Evolutionary conservation across 2,329 filamentous ascomycete genomes (phyloP), one percentile per base, ranked within the genome.

Genomic region (Monosporascus sp.): DNA sequence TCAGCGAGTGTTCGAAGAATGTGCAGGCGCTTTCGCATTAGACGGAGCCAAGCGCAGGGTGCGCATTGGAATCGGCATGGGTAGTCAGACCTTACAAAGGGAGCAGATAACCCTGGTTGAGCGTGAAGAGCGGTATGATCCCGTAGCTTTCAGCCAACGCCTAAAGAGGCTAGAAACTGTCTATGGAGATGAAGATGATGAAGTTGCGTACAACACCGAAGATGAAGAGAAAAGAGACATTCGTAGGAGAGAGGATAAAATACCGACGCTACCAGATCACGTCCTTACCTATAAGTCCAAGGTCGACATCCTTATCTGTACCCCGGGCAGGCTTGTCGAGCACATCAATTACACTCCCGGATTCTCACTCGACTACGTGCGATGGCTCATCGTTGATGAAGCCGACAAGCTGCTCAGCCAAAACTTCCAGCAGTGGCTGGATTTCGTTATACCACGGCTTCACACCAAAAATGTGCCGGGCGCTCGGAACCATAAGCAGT

Each of bases 351-450:
- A 86, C 55, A 97, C 93, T 0, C 82, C 84, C 3, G 91, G 91
- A 0, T 97, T 97, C 68, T 82, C 79, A 0, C 76, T 97, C 22
- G 82, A 88, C 53, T 80, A 88, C 65, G 77, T 97, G 5, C 83
- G 89, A 56, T 97, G 92, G 91, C 77, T 97, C 0, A 83, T 97
- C 3, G 88, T 97, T 46, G 93, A 97, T 63, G 93, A 97, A 72
- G 94, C 93, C 11, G 93, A 97, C 70, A 91, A 94, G 66, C 76
- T 97, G 14, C 80, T 97, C 6, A 88, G 92, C 44, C 90, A 97
- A 68, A 92, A 88, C 64, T 97, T 94, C 70, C 92, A 97, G 67
- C 88, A 93, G 63, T 97, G 92, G 92, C 77, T 95, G 3, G 82
- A 85, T 41, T 74, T 86, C 0, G 82, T 94, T 7, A 86, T 90